Percentiles rank a stretch among this genome's conserved stretches.
Conservation (phyloP, 2,329 filamentous ascomycete genomes). For the Knufia fluminis region DNA sequence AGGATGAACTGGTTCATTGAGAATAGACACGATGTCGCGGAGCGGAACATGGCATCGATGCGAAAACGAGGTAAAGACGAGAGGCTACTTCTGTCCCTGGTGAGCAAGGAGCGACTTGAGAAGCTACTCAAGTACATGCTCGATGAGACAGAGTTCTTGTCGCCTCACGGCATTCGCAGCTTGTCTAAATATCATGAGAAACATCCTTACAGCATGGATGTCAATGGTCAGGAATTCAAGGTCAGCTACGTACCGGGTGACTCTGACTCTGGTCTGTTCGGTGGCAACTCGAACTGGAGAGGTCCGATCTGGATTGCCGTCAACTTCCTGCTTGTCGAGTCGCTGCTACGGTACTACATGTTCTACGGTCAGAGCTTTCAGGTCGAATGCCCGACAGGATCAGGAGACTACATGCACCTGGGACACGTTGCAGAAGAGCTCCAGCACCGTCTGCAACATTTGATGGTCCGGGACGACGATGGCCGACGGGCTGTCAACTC, state of each 20-base stretch:
- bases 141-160: conserved; percentile 86
- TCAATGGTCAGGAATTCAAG: conserved; percentile 80
- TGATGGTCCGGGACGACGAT: conserved; percentile 76
- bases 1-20: conserved; percentile 89
- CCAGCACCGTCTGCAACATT: conserved; percentile 85
- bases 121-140: conserved; percentile 88
- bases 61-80: conserved; percentile 82
- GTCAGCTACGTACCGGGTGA: conserved; percentile 92
- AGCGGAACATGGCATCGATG: conserved; percentile 92
- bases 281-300: conserved; percentile 96
- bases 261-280: conserved; percentile 88
- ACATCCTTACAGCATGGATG: conserved; percentile 87
- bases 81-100: conserved; percentile 75
- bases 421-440: conserved; percentile 91
- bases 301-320: conserved; percentile 93
- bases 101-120: conserved; percentile 84
- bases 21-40: conserved; percentile 74
- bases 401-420: conserved; percentile 89
- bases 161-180: conserved; percentile 81
- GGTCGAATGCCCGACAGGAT: conserved; percentile 88
- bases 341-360: conserved; percentile 88
- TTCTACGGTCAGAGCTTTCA: conserved; percentile 86
- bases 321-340: conserved; percentile 90
- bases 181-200: conserved; percentile 87
- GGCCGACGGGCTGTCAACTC: conserved; percentile 82